Conservation (phyloP, 2,329 filamentous ascomycete species). For the Pseudopyricularia cyperi region DNA sequence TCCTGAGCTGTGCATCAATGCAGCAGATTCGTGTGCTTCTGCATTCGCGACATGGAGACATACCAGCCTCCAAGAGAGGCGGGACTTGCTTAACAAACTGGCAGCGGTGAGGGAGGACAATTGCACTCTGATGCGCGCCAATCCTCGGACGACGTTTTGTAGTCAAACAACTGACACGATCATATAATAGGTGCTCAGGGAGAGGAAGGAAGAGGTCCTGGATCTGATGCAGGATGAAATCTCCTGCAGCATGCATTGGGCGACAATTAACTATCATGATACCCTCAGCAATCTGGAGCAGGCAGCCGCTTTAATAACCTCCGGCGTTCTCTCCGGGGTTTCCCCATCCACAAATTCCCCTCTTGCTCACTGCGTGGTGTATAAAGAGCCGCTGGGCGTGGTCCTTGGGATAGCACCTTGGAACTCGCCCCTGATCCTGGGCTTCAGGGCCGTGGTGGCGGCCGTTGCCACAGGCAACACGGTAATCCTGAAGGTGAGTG, state of each 20-base stretch:
- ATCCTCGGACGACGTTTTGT: not conserved
- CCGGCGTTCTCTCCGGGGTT: slow-evolving; percentile 8
- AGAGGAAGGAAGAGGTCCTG: not conserved
- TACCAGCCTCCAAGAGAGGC: slow-evolving; percentile 37
- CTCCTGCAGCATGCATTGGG: not conserved
- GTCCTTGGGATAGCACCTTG: not conserved
- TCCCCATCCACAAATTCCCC: slow-evolving; percentile 16
- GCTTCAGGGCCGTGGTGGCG: slow-evolving; percentile 7
- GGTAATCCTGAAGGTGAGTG: slow-evolving; percentile 13
- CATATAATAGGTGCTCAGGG: not conserved
- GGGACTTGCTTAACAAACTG: slow-evolving; percentile 37
- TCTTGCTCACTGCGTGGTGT: slow-evolving; percentile 16
- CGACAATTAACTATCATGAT: not conserved
- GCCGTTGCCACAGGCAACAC: slow-evolving; percentile 13
- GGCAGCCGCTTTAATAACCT: not conserved
- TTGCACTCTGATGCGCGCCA: not conserved
- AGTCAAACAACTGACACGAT: not conserved
- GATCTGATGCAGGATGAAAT: not conserved
- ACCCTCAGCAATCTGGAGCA: not conserved
- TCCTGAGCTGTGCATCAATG: not conserved
- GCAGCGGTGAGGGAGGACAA: slow-evolving; percentile 15
- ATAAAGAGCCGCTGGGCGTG: not conserved
- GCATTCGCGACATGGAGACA: slow-evolving; percentile 48
- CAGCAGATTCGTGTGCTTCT: not conserved
- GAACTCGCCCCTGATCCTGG: slow-evolving; percentile 15